phyloP scores from a whole-genome alignment of 169 alveolate species.

The Plasmodium fragile region DNA sequence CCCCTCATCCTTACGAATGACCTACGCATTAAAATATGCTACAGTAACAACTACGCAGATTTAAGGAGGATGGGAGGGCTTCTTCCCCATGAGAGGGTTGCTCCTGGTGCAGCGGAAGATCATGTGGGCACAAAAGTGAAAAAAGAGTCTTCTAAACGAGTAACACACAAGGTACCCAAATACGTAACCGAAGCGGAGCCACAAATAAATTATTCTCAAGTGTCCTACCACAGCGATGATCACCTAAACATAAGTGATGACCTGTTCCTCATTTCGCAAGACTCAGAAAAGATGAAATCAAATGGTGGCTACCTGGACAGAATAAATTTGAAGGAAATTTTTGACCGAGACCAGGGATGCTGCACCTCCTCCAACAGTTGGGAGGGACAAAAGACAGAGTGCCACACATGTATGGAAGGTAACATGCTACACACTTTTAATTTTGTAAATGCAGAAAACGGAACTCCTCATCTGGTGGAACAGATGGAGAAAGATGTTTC shows the following conservation, averaged over 20 bases:
- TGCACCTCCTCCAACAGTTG: neutral
- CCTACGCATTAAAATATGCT: constrained; percentile 35
- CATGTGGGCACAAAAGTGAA: neutral
- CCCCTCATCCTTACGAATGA: constrained; percentile 47
- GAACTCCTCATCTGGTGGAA: neutral
- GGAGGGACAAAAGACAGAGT: neutral
- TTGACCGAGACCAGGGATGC: neutral
- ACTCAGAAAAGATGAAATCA: constrained; percentile 48
- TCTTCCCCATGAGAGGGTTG: neutral
- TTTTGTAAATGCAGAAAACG: neutral
- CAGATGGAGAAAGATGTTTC: neutral
- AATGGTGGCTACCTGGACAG: neutral
- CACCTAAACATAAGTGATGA: constrained; percentile 31
- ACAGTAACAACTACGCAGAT: constrained; percentile 54
- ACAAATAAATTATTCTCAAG: neutral
- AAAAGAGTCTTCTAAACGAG: neutral
- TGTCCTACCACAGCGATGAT: neutral
- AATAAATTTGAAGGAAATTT: neutral
- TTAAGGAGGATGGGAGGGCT: neutral
- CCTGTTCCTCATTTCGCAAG: constrained; percentile 49
- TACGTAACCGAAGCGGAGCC: neutral
- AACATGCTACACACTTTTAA: neutral
- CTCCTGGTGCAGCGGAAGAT: neutral
- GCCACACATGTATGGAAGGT: neutral
- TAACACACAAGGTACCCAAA: neutral